Percentiles rank a stretch among this genome's conserved stretches.
phyloP scores from a whole-genome alignment of 1,284 basidiomycete species.

The Sporisorium graminicola region DNA sequence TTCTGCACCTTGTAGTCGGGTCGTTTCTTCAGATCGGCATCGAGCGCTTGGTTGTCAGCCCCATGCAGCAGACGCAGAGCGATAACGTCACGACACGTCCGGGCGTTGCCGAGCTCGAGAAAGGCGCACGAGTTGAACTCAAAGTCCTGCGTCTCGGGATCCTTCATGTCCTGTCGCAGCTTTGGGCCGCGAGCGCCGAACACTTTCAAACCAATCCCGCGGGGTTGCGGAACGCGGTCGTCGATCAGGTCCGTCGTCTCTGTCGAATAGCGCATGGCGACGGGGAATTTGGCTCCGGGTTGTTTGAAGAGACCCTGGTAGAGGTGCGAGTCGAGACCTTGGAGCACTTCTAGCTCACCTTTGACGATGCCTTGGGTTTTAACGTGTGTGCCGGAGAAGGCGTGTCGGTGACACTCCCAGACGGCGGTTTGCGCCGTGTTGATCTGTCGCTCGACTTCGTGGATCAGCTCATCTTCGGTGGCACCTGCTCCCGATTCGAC shows the following conservation, averaged over 20 bases:
- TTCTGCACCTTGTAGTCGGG: conserved; percentile 58
- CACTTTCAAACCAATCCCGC: conserved; percentile 62
- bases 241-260: conserved; percentile 56
- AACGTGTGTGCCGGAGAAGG: conserved; percentile 53
- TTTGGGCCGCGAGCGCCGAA: conserved; percentile 53
- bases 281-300: conserved; percentile 44
- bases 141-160: conserved; percentile 61
- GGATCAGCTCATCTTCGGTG: conserved; percentile 56
- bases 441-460: conserved; percentile 57
- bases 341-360: conserved; percentile 49
- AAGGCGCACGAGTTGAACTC: conserved; percentile 58
- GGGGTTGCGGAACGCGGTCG: conserved; percentile 59
- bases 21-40: conserved; percentile 46
- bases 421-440: conserved; percentile 45
- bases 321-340: conserved; percentile 56
- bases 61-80: conserved; percentile 50
- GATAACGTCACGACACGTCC: conserved; percentile 43
- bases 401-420: conserved; percentile 41
- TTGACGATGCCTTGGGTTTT: conserved; percentile 57
- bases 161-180: conserved; percentile 38
- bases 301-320: conserved; percentile 58
- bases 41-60: conserved; percentile 33
- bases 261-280: conserved; percentile 54
- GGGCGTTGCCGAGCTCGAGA: conserved; percentile 47
- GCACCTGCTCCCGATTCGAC: conserved; percentile 50